Evolutionary conservation across 139 green algal genomes (phyloP).

Genomic region (Coccomyxa sp.): DNA sequence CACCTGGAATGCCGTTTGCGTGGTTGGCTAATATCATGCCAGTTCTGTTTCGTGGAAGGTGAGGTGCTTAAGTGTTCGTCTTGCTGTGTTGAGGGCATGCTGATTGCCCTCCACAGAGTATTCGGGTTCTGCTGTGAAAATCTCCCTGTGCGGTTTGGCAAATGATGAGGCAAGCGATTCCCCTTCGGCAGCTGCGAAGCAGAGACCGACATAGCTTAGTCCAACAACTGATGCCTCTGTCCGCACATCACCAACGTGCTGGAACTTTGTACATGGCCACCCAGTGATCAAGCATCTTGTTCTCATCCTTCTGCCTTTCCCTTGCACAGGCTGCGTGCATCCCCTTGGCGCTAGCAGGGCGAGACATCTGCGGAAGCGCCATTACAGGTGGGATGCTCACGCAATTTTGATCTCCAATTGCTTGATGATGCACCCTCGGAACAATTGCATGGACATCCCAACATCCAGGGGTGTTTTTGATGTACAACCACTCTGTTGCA

Average conservation of each 20-base stretch:
- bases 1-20: neutral
- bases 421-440: neutral
- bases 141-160: neutral
- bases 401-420: neutral
- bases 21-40: neutral
- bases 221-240: neutral
- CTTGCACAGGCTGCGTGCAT: slow-evolving; percentile 82
- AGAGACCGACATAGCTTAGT: neutral
- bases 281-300: neutral
- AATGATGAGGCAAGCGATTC: slow-evolving; percentile 4
- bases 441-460: neutral
- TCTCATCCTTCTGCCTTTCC: neutral
- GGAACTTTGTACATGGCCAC: neutral
- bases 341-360: slow-evolving; percentile 82
- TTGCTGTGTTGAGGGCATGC: neutral
- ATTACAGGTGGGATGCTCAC: slow-evolving; percentile 59
- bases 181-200: slow-evolving; percentile 1
- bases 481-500: neutral
- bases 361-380: slow-evolving; percentile 92
- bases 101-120: neutral
- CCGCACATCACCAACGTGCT: neutral
- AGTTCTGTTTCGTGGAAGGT: neutral
- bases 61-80: neutral
- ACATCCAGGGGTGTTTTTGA: neutral
- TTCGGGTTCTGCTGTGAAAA: neutral